A percentile compares a stretch with the other conserved stretches of the same genome.
phyloP scores from a whole-genome alignment of 345 rosid species.

The Eucalyptus paniculata region DNA sequence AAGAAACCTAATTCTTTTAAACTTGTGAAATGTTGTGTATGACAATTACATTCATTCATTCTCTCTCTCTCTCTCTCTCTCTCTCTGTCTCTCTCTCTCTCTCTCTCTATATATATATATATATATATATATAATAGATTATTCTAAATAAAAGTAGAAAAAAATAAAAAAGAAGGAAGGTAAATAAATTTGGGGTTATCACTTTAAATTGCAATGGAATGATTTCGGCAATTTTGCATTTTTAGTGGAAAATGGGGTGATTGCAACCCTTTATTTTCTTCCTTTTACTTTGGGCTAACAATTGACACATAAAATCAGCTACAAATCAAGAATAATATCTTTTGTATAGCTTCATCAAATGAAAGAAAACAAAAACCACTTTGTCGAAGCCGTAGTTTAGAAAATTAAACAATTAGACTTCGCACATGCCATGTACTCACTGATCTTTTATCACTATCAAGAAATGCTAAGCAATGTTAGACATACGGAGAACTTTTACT shows the following conservation, averaged over 20 bases:
- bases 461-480: not conserved
- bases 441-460: not conserved
- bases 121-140: too few species aligned
- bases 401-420: not conserved
- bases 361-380: not conserved
- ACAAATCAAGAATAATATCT: not conserved
- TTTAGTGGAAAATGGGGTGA: not conserved
- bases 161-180: not conserved
- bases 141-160: too few species aligned
- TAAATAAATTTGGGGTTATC: not conserved
- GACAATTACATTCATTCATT: not conserved
- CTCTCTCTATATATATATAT: too few species aligned
- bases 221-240: not conserved
- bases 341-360: not conserved
- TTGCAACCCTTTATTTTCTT: not conserved
- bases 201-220: not conserved
- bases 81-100: too few species aligned
- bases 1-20: too few species aligned
- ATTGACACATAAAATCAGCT: not conserved
- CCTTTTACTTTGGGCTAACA: not conserved
- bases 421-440: not conserved
- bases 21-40: not conserved
- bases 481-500: not conserved
- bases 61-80: too few species aligned
- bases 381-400: not conserved